phyloP scores from a whole-genome alignment of 2,329 filamentous ascomycete genomes.

The Colletotrichum salicis region DNA sequence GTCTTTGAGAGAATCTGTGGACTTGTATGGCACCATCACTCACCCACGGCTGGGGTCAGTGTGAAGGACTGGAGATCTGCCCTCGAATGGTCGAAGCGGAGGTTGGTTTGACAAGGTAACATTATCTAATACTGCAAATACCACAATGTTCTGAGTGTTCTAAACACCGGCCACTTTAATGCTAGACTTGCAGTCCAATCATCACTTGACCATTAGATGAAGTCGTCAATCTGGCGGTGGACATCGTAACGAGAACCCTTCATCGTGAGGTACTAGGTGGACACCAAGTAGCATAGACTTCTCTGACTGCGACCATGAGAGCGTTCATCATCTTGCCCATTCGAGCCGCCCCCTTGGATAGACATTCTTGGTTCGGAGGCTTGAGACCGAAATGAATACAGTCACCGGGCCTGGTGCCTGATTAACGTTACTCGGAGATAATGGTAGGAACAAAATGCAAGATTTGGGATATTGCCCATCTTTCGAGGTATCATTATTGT shows the following conservation, averaged over 20 bases:
- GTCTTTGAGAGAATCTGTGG: background rate
- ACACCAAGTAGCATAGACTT: background rate
- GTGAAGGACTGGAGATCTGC: background rate
- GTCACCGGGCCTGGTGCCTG: conserved; percentile 48
- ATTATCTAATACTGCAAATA: background rate
- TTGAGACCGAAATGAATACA: conserved; percentile 41
- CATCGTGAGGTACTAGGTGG: background rate
- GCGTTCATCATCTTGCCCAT: background rate
- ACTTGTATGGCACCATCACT: background rate
- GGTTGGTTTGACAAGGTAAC: background rate
- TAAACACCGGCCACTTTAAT: background rate
- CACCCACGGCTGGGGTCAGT: background rate
- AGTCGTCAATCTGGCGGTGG: background rate
- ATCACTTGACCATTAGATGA: background rate
- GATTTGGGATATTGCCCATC: too few relatives aligned
- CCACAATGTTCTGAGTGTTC: background rate
- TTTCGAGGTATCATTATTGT: background rate
- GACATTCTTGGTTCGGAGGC: conserved; percentile 40
- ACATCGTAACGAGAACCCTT: background rate
- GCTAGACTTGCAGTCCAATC: background rate
- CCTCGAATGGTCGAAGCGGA: background rate
- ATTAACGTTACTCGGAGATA: conserved; percentile 38
- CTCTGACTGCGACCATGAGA: background rate
- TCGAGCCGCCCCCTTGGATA: background rate
- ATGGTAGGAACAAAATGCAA: background rate